Evolutionary conservation across 805 yeast genomes (phyloP).

Genomic region (Candida jianshihensis): DNA sequence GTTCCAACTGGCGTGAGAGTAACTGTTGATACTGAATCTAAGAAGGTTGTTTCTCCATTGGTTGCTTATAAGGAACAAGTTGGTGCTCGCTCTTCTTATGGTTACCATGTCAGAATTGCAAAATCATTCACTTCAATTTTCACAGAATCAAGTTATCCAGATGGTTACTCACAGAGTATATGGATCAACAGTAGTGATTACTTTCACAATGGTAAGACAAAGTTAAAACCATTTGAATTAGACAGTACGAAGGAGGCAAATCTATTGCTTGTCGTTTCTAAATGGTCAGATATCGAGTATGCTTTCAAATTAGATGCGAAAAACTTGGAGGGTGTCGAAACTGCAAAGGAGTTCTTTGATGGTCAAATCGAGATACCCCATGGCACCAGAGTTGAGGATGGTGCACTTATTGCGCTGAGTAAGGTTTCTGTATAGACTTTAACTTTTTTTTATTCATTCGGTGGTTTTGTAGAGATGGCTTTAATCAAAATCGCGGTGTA

Average conservation of each 20-base stretch:
- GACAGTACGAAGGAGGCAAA: constrained; percentile 18
- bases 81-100: constrained; percentile 58
- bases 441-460: not conserved
- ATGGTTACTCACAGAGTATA: constrained; percentile 64
- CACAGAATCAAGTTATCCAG: constrained; percentile 57
- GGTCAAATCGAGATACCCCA: constrained; percentile 46
- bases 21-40: constrained; percentile 60
- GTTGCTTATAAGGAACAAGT: constrained; percentile 58
- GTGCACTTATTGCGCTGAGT: constrained; percentile 51
- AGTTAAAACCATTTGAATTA: constrained; percentile 16
- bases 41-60: constrained; percentile 59
- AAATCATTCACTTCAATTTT: constrained; percentile 54
- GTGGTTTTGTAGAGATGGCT: too few relatives aligned
- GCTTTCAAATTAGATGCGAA: constrained; percentile 47
- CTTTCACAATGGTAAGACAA: constrained; percentile 31
- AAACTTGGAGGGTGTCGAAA: constrained; percentile 44
- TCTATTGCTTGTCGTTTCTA: constrained; percentile 55
- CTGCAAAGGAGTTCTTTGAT: constrained; percentile 64
- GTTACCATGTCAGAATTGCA: constrained; percentile 70
- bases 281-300: constrained; percentile 46
- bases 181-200: constrained; percentile 66
- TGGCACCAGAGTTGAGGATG: constrained; percentile 65
- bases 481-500: too few relatives aligned
- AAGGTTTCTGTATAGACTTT: constrained; percentile 7
- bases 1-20: constrained; percentile 78